A percentile compares a stretch with the other conserved stretches of the same genome.
Evolutionary conservation across 768 basidiomycete genomes (phyloP).

Genomic region (Tricholoma sp.): DNA sequence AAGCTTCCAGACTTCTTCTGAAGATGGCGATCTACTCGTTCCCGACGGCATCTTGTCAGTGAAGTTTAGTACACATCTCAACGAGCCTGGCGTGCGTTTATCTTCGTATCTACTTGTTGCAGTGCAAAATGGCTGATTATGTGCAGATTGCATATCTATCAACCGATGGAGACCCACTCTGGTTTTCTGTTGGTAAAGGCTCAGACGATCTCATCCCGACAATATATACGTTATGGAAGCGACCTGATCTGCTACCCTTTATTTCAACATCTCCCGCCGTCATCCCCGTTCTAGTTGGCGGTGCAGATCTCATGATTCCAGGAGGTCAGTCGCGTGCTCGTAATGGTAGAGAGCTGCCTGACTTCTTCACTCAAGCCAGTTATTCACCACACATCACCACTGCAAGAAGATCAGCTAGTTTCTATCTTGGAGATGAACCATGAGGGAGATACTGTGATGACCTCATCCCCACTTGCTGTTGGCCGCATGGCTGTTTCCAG

Average conservation of each 20-base stretch:
- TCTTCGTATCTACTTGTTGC: background rate
- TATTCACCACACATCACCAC: conserved; percentile 42
- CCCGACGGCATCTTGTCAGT: conserved; percentile 68
- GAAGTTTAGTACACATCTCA: conserved; percentile 62
- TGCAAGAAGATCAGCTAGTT: conserved; percentile 51
- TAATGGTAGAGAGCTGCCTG: background rate
- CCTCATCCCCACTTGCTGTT: conserved; percentile 66
- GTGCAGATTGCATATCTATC: conserved; percentile 59
- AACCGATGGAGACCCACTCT: conserved; percentile 65
- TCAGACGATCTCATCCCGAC: conserved; percentile 71
- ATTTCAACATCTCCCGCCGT: conserved; percentile 70
- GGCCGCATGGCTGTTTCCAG: conserved; percentile 63
- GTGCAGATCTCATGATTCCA: conserved; percentile 88
- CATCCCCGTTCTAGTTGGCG: conserved; percentile 64
- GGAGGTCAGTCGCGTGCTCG: conserved; percentile 50
- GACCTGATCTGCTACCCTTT: conserved; percentile 58
- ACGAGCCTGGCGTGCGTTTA: conserved; percentile 55
- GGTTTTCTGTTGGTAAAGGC: conserved; percentile 72
- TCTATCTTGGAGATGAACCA: conserved; percentile 48
- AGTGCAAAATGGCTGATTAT: conserved; percentile 2
- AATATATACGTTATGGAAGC: conserved; percentile 79
- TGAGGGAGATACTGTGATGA: conserved; percentile 25
- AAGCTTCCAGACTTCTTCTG: conserved; percentile 41
- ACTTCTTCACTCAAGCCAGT: conserved; percentile 42
- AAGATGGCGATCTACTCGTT: conserved; percentile 64